Conservation (phyloP, 768 basidiomycete genomes). For the Tylopilus intermedius region DNA sequence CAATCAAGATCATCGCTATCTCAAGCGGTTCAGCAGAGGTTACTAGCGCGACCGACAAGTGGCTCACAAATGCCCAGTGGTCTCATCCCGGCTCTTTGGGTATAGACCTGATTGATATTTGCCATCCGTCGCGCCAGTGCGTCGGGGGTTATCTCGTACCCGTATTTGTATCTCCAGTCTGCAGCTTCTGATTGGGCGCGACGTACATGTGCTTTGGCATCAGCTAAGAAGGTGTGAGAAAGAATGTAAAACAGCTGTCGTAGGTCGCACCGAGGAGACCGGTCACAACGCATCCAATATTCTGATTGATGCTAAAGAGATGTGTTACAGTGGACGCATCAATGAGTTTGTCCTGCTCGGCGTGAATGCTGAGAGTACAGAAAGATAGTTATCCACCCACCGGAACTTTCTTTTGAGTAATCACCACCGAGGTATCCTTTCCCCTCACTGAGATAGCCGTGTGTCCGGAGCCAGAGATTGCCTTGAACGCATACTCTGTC, state of each 20-base stretch:
- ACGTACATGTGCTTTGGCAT: constrained; percentile 83
- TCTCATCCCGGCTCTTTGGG: constrained; percentile 94
- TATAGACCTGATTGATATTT: constrained; percentile 98
- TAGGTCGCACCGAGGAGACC: constrained; percentile 77
- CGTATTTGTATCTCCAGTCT: constrained; percentile 92
- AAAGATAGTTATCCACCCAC: constrained; percentile 44
- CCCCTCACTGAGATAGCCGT: constrained; percentile 91
- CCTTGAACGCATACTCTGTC: constrained; percentile 98
- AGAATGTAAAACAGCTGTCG: background rate
- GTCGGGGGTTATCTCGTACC: constrained; percentile 97
- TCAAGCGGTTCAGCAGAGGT: background rate
- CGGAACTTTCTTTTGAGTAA: constrained; percentile 98
- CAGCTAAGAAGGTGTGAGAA: constrained; percentile 49
- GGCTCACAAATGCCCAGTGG: constrained; percentile 88
- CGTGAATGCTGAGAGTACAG: background rate
- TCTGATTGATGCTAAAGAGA: constrained; percentile 91
- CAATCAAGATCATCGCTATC: constrained; percentile 93
- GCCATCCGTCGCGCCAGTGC: constrained; percentile 91
- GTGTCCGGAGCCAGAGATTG: constrained; percentile 94
- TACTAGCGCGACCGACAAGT: background rate
- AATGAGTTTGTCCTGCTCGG: constrained; percentile 85
- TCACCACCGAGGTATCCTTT: constrained; percentile 90
- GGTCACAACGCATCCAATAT: constrained; percentile 97
- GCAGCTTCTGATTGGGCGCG: constrained; percentile 88
- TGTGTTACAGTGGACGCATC: constrained; percentile 93